Percentiles rank a stretch among this genome's conserved stretches.
phyloP scores from a whole-genome alignment of 2,329 filamentous ascomycete species.

The Ophiostoma himal-ulmi region DNA sequence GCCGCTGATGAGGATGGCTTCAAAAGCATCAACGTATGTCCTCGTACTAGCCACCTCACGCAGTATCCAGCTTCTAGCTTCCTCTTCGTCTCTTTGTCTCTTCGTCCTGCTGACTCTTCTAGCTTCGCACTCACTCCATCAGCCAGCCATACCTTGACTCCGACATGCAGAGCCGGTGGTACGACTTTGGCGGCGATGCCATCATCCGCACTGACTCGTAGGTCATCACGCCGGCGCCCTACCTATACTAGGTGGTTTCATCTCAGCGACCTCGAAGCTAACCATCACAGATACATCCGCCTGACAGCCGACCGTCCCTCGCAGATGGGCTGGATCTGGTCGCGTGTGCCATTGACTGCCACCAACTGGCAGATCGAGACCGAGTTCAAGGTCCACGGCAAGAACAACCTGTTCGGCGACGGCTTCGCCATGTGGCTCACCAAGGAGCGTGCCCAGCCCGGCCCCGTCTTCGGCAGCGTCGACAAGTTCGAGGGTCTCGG shows the following conservation, averaged over 20 bases:
- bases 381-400: slow-evolving; percentile 89
- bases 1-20: slow-evolving; percentile 41
- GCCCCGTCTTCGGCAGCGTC: slow-evolving; percentile 78
- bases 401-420: slow-evolving; percentile 86
- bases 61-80: no score
- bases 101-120: neutral
- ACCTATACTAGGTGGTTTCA: no score
- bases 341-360: slow-evolving; percentile 85
- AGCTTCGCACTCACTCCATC: slow-evolving; percentile 80
- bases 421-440: slow-evolving; percentile 98
- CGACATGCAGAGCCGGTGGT: slow-evolving; percentile 98
- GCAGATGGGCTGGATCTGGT: slow-evolving; percentile 89
- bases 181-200: slow-evolving; percentile 95
- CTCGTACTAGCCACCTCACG: no score
- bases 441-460: slow-evolving; percentile 75
- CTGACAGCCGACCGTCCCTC: slow-evolving; percentile 86
- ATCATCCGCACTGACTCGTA: slow-evolving; percentile 68
- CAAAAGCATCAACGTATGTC: slow-evolving; percentile 41
- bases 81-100: no score
- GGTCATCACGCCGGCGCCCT: neutral
- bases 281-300: slow-evolving; percentile 68
- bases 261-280: neutral
- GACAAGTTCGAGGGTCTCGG: slow-evolving; percentile 92
- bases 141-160: slow-evolving; percentile 91
- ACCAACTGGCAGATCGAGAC: slow-evolving; percentile 99